A percentile compares a stretch with the other conserved stretches of the same genome.
Evolutionary conservation across 2,329 filamentous ascomycete genomes (phyloP).

Genomic region (Aspergillus sp.): DNA sequence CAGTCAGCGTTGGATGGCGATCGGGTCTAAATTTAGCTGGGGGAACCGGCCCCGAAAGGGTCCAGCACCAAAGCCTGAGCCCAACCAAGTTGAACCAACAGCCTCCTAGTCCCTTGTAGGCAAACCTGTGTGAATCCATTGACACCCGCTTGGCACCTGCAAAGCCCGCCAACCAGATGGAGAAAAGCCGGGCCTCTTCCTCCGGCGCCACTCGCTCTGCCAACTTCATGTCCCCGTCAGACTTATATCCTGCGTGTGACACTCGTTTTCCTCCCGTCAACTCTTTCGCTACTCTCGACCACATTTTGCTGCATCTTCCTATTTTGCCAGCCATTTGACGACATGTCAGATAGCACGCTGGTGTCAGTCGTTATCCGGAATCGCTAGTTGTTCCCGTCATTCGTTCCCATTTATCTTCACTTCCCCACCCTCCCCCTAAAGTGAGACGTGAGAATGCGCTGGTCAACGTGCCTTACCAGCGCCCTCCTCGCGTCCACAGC

Average conservation of each 20-base stretch:
- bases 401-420: background rate
- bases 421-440: background rate
- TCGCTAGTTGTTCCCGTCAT: too few species aligned
- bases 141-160: background rate
- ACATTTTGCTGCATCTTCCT: background rate
- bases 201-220: background rate
- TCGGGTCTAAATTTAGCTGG: too few species aligned
- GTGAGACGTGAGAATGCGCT: constrained; percentile 2
- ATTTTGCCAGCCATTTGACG: background rate
- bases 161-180: too few species aligned
- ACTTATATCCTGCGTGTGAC: background rate
- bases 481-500: constrained; percentile 44
- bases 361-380: background rate
- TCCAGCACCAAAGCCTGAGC: too few species aligned
- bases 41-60: too few species aligned
- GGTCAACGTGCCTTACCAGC: constrained; percentile 30
- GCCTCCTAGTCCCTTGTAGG: too few species aligned
- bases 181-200: background rate
- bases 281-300: background rate
- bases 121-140: too few species aligned
- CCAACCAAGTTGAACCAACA: too few species aligned
- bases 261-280: background rate
- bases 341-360: background rate
- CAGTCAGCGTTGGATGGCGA: too few species aligned
- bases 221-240: background rate